These are phyloP conservation scores for Beauveria brongniartii DNA, from an alignment of 2,329 filamentous ascomycete species.

Conservation along the genomic window DNA sequence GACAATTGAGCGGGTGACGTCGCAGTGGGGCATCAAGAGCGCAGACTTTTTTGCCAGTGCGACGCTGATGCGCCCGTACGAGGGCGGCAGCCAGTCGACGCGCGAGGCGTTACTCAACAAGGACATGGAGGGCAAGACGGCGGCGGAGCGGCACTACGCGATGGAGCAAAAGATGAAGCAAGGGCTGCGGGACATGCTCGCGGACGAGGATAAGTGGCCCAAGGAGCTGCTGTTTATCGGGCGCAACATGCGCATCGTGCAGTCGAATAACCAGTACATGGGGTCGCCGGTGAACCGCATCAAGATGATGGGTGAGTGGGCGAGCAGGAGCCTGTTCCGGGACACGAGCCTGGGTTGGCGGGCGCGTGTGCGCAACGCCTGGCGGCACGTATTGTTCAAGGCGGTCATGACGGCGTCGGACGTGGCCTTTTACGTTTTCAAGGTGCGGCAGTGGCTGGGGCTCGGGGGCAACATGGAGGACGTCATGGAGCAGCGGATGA, in stretches of 20 bases:
- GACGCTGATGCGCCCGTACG: conserved; percentile 83
- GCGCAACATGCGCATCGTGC: conserved; percentile 84
- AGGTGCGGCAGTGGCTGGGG: conserved; percentile 68
- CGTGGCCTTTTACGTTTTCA: conserved; percentile 73
- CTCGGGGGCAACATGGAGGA: conserved; percentile 85
- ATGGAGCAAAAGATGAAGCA: conserved; percentile 83
- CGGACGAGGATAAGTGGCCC: conserved; percentile 82
- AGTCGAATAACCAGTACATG: conserved; percentile 86
- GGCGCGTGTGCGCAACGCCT: conserved; percentile 60
- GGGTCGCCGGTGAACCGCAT: conserved; percentile 85
- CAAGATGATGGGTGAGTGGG: conserved; percentile 91
- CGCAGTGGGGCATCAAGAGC: conserved; percentile 79
- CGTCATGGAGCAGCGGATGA: conserved; percentile 83
- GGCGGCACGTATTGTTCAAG: conserved; percentile 75
- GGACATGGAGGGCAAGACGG: conserved; percentile 37
- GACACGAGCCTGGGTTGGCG: conserved; percentile 54
- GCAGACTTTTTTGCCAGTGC: conserved; percentile 87
- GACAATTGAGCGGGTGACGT: conserved; percentile 64
- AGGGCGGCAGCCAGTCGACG: conserved; percentile 68
- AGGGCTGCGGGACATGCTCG: conserved; percentile 58
- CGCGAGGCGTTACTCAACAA: conserved; percentile 57
- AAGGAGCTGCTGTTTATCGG: conserved; percentile 89
- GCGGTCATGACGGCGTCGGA: conserved; percentile 69
- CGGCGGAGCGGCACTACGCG: conserved; percentile 72
- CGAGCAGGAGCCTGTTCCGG: conserved; percentile 73